These are phyloP conservation scores for Monilinia aucupariae DNA, from an alignment of 2,329 filamentous ascomycete genomes.

Conservation along the genomic window DNA sequence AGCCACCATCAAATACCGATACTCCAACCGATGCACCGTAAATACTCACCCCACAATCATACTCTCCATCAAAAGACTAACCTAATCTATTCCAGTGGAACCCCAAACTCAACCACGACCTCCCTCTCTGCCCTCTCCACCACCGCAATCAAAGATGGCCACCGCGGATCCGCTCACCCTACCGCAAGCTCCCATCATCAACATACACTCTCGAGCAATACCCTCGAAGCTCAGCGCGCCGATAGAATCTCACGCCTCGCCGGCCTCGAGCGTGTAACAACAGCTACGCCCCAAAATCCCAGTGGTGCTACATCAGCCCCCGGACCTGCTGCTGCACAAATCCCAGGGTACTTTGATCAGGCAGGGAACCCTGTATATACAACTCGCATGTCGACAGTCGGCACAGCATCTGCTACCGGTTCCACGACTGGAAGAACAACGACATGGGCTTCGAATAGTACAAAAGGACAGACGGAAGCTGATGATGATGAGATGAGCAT, in stretches of 20 bases:
- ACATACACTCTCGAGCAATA: conserved; percentile 59
- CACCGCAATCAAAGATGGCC: conserved; percentile 92
- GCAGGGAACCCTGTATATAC: conserved; percentile 59
- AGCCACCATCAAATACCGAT: conserved; percentile 73
- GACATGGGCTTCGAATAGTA: conserved; percentile 60
- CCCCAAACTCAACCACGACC: conserved; percentile 86
- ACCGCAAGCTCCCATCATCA: conserved; percentile 52
- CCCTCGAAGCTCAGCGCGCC: conserved; percentile 83
- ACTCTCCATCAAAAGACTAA: conserved; percentile 22
- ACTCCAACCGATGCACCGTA: conserved; percentile 89
- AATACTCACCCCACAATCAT: conserved; percentile 26
- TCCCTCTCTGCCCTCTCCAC: conserved; percentile 89
- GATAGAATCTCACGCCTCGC: conserved; percentile 93
- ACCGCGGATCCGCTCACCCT: conserved; percentile 71
- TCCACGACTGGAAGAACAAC: conserved; percentile 60
- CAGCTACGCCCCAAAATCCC: conserved; percentile 49
- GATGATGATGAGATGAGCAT: conserved; percentile 42
- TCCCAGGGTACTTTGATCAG: conserved; percentile 74
- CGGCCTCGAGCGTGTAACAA: conserved; percentile 81
- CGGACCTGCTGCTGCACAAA: conserved; percentile 31
- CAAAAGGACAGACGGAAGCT: conserved; percentile 47
- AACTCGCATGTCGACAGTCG: conserved; percentile 84
- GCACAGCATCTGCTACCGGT: conserved; percentile 81
- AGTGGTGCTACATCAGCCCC: conserved; percentile 34
- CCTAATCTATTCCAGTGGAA: conserved; percentile 57